A percentile compares a stretch with the other conserved stretches of the same genome.
Evolutionary conservation across 1,139 yeast species (phyloP).

Genomic region (Yamadazyma jaroonii): DNA sequence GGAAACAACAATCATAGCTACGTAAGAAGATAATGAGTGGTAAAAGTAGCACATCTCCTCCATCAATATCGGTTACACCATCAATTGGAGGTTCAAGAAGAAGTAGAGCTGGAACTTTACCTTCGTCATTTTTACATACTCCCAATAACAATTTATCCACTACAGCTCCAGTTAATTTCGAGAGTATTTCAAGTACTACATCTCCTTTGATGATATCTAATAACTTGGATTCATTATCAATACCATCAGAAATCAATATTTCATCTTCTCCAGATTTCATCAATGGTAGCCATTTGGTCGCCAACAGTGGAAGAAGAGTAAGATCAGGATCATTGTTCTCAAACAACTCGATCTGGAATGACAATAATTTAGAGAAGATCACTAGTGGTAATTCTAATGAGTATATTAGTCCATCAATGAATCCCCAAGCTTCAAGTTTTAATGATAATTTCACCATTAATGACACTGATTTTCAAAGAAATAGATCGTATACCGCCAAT

Average conservation of each 20-base stretch:
- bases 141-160: slow-evolving; percentile 1
- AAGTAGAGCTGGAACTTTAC: slow-evolving; percentile 53
- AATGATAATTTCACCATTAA: slow-evolving; percentile 7
- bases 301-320: slow-evolving; percentile 26
- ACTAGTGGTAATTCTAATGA: slow-evolving; percentile 2
- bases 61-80: slow-evolving; percentile 31
- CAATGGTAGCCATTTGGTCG: slow-evolving; percentile 10
- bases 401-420: slow-evolving; percentile 31
- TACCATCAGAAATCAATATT: slow-evolving; percentile 6
- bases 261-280: slow-evolving; percentile 17
- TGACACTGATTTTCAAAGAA: slow-evolving; percentile 21
- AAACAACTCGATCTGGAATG: slow-evolving; percentile 48
- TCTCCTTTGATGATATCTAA: slow-evolving; percentile 15
- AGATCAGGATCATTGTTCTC: slow-evolving; percentile 47
- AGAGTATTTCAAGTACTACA: slow-evolving; percentile 9
- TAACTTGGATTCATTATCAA: slow-evolving; percentile 8
- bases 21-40: slow-evolving; percentile 1
- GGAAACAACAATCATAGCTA: no score
- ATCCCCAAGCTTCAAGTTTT: slow-evolving; percentile 22
- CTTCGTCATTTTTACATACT: slow-evolving; percentile 15
- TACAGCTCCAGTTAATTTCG: slow-evolving; percentile 2
- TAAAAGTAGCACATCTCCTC: slow-evolving; percentile 25
- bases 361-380: slow-evolving; percentile 25
- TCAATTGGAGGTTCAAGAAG: slow-evolving; percentile 22
- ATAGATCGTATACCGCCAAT: slow-evolving; percentile 51